A percentile compares a stretch with the other conserved stretches of the same genome.
Evolutionary conservation across 106 monocot genomes (phyloP).

Genomic region (Apostasia shenzhenica): DNA sequence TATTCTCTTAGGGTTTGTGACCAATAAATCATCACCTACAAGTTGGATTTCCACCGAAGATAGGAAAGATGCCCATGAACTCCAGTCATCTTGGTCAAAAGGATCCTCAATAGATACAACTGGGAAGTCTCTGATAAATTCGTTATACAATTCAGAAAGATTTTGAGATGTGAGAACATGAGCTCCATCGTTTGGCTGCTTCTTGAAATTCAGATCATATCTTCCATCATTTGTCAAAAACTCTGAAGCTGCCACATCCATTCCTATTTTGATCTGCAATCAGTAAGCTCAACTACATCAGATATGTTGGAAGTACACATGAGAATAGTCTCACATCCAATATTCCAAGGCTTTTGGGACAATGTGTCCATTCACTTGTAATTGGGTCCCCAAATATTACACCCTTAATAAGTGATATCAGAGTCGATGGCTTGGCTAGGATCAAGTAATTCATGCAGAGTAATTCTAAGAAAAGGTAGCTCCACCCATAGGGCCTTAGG

Average conservation of each 20-base stretch:
- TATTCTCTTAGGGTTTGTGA: slow-evolving; percentile 94
- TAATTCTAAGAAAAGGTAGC: no score
- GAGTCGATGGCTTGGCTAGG: no score
- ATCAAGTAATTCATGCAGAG: no score
- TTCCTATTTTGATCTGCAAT: slow-evolving; percentile 91
- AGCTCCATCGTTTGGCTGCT: slow-evolving; percentile 88
- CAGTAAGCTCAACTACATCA: not conserved
- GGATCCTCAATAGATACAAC: slow-evolving; percentile 98
- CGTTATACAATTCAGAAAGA: slow-evolving; percentile 77
- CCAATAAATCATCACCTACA: slow-evolving; percentile 94
- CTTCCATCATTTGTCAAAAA: slow-evolving; percentile 79
- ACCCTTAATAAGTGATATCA: not conserved
- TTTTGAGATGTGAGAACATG: slow-evolving; percentile 57
- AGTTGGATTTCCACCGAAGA: slow-evolving; percentile 88
- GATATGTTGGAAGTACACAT: not conserved
- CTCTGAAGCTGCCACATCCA: slow-evolving; percentile 98
- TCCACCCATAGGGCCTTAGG: no score
- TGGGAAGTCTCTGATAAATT: slow-evolving; percentile 88
- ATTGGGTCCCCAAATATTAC: no score
- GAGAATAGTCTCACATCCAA: no score
- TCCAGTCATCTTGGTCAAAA: slow-evolving; percentile 98
- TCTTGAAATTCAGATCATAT: slow-evolving; percentile 91
- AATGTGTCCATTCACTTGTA: no score
- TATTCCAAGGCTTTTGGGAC: no score
- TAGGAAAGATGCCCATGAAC: slow-evolving; percentile 70